These are phyloP conservation scores for Tulasnella sp. DNA, from an alignment of 768 basidiomycete species.

Conservation along the genomic window DNA sequence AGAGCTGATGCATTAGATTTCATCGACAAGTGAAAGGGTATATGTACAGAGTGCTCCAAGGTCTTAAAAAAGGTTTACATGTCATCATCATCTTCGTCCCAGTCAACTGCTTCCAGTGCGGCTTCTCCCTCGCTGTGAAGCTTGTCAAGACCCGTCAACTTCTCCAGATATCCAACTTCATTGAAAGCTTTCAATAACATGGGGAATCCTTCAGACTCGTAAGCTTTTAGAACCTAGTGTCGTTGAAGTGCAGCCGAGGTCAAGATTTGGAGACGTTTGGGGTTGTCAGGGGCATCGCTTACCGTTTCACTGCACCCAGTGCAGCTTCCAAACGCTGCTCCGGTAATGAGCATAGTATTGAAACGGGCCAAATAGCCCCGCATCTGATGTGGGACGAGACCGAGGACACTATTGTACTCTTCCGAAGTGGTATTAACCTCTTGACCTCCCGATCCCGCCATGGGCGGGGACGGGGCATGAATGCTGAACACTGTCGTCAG, in stretches of 20 bases:
- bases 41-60: neutral
- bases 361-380: constrained; percentile 88
- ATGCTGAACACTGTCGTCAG: constrained; percentile 37
- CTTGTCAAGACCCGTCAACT: constrained; percentile 72
- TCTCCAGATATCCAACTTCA: constrained; percentile 68
- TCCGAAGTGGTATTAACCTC: constrained; percentile 31
- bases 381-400: constrained; percentile 89
- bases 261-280: neutral
- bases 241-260: neutral
- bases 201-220: constrained; percentile 71
- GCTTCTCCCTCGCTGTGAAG: constrained; percentile 72
- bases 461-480: constrained; percentile 67
- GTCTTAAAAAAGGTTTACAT: neutral
- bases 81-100: constrained; percentile 58
- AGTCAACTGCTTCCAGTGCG: constrained; percentile 65
- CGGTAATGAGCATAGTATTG: constrained; percentile 75
- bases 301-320: constrained; percentile 87
- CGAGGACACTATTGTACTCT: constrained; percentile 56
- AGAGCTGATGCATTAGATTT: neutral
- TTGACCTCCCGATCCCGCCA: constrained; percentile 31
- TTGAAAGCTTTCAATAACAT: constrained; percentile 81
- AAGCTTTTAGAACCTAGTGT: constrained; percentile 69
- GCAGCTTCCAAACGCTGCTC: constrained; percentile 80
- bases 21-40: neutral
- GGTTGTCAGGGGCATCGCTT: constrained; percentile 30